Conservation (phyloP, 2,329 filamentous ascomycete genomes). For the Lanzia echinophila region DNA sequence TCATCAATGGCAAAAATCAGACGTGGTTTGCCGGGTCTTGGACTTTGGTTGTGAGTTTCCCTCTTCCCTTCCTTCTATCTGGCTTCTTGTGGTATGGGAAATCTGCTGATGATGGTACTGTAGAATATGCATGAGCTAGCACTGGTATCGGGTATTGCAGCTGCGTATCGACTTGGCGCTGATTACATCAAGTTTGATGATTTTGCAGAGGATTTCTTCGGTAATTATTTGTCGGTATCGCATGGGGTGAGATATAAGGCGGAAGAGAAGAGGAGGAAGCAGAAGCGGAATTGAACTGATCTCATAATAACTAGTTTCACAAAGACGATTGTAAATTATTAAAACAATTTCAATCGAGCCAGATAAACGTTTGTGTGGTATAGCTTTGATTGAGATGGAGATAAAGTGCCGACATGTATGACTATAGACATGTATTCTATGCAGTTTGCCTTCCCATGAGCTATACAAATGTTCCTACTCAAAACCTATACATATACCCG, state of each 20-base stretch:
- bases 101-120: conserved; percentile 1
- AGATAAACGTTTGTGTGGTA: too few species aligned
- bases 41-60: conserved; percentile 26
- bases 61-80: neutral
- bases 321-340: too few species aligned
- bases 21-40: conserved; percentile 37
- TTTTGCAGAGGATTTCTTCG: conserved; percentile 42
- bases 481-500: too few species aligned
- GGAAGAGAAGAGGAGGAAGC: conserved; percentile 25
- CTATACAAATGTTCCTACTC: too few species aligned
- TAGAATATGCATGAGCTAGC: conserved; percentile 65
- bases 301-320: too few species aligned
- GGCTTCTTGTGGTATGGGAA: neutral
- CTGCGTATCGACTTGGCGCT: conserved; percentile 62
- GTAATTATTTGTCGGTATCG: conserved; percentile 40
- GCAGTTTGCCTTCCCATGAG: too few species aligned
- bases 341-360: too few species aligned
- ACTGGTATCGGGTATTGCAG: conserved; percentile 63
- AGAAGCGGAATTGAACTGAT: conserved; percentile 14
- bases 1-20: conserved; percentile 57
- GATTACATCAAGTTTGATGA: conserved; percentile 55
- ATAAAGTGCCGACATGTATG: too few species aligned
- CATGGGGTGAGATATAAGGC: conserved; percentile 36
- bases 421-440: too few species aligned
- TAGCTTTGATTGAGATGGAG: too few species aligned